These are phyloP conservation scores for Rhizophagus clarus DNA, from an alignment of 192 early-diverging fungal genomes.

Conservation along the genomic window DNA sequence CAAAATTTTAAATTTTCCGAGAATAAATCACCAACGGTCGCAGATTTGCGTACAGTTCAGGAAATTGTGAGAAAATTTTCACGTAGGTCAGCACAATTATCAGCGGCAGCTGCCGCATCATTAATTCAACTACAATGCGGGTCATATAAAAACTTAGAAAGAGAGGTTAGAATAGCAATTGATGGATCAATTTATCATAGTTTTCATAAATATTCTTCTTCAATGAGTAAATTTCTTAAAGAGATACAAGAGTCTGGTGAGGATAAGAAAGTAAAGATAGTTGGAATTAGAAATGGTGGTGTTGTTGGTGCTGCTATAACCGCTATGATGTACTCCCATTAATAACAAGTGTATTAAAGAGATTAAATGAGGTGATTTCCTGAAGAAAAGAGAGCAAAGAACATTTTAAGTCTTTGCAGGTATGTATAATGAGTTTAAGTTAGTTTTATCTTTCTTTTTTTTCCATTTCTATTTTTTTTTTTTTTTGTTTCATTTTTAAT, in stretches of 20 bases:
- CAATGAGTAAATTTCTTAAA: slow-evolving; percentile 72
- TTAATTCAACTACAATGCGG: slow-evolving; percentile 41
- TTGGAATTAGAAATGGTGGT: slow-evolving; percentile 76
- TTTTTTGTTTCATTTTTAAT: no score
- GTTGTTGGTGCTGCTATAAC: slow-evolving; percentile 78
- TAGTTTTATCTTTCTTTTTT: no score
- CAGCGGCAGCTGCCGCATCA: slow-evolving; percentile 68
- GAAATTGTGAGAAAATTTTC: slow-evolving; percentile 62
- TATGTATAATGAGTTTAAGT: no score
- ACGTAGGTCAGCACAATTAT: slow-evolving; percentile 80
- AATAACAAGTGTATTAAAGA: not conserved
- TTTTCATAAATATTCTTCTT: slow-evolving; percentile 82
- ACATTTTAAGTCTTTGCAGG: not conserved
- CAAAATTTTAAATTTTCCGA: not conserved
- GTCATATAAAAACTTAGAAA: slow-evolving; percentile 29
- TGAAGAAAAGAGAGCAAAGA: not conserved
- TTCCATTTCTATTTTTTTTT: no score
- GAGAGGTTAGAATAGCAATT: slow-evolving; percentile 78
- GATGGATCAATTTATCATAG: slow-evolving; percentile 91
- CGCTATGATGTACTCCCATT: slow-evolving; percentile 52
- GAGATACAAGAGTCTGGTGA: slow-evolving; percentile 78
- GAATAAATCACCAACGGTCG: not conserved
- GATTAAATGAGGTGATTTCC: no score
- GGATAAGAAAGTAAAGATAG: slow-evolving; percentile 66
- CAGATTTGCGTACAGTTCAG: not conserved